These are phyloP conservation scores for Fusarium irregulare DNA, from an alignment of 2,329 filamentous ascomycete genomes.

Conservation along the genomic window DNA sequence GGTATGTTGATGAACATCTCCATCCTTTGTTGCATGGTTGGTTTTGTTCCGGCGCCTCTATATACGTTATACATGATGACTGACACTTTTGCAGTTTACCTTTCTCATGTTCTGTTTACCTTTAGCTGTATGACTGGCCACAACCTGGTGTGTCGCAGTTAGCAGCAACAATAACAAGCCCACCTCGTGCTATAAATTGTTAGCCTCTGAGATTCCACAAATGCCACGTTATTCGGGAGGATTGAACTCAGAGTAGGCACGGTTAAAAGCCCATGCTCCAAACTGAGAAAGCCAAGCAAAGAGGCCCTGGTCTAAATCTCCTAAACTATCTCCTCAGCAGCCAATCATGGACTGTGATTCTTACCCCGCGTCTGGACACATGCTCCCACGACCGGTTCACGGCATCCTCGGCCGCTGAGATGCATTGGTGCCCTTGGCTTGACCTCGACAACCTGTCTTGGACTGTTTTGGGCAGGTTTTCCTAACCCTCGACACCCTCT, in stretches of 20 bases:
- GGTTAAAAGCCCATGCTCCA: constrained; percentile 12
- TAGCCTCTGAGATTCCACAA: constrained; percentile 5
- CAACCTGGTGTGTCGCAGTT: not conserved
- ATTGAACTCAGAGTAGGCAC: constrained; percentile 18
- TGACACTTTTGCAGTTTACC: not conserved
- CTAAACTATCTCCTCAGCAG: not conserved
- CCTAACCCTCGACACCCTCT: constrained; percentile 23
- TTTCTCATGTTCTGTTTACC: not conserved
- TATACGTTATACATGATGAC: not conserved
- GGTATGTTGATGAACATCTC: not conserved
- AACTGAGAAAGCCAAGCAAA: constrained; percentile 5
- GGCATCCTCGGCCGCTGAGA: constrained; percentile 42
- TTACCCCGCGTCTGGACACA: constrained; percentile 45
- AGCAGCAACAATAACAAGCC: not conserved
- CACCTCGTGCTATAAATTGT: not conserved
- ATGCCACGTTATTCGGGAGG: constrained; percentile 33
- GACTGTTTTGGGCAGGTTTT: constrained; percentile 19
- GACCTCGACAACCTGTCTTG: constrained; percentile 14
- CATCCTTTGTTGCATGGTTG: not conserved
- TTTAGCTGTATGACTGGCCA: not conserved
- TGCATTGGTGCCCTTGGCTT: constrained; percentile 36
- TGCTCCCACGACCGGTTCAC: constrained; percentile 45
- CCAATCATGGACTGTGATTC: constrained; percentile 36
- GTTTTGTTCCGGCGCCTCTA: not conserved
- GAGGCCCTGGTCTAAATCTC: constrained; percentile 1